Conservation (phyloP, 169 alveolate genomes). For the Plasmodium berghei region DNA sequence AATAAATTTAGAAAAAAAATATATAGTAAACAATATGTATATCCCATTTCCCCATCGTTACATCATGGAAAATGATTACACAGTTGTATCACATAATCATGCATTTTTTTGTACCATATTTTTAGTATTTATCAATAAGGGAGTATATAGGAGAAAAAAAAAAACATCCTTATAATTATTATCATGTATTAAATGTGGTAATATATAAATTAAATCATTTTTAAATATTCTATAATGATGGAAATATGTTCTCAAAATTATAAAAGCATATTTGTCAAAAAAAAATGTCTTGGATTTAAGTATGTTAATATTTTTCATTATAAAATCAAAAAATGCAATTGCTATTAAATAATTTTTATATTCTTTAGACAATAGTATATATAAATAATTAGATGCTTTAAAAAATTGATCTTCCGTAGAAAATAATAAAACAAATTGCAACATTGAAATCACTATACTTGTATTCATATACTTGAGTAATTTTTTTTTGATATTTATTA, state of each 20-base stretch:
- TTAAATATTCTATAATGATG: constrained; percentile 44
- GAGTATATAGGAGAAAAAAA: constrained; percentile 20
- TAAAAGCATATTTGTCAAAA: constrained; percentile 26
- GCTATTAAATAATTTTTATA: constrained; percentile 42
- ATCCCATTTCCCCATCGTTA: too few species aligned
- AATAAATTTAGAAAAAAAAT: too few species aligned
- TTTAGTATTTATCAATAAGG: constrained; percentile 15
- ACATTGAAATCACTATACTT: constrained; percentile 16
- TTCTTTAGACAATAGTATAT: constrained; percentile 14
- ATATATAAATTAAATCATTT: constrained; percentile 32
- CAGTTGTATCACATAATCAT: too few species aligned
- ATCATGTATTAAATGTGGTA: constrained; percentile 33
- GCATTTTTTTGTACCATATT: constrained; percentile 19
- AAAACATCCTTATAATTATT: constrained; percentile 48
- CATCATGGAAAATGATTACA: too few species aligned
- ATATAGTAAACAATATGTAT: too few species aligned
- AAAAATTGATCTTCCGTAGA: constrained; percentile 27
- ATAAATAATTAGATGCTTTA: constrained; percentile 41
- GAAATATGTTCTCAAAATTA: constrained; percentile 30
- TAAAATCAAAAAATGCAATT: constrained; percentile 46
- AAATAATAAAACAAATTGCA: constrained; percentile 52
- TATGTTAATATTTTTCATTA: constrained; percentile 22
- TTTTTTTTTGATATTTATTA: constrained; percentile 27
- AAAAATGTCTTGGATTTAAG: constrained; percentile 28
- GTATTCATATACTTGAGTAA: constrained; percentile 21